These are phyloP conservation scores for Uncinocarpus reesii DNA, from an alignment of 2,329 filamentous ascomycete species.

Conservation along the genomic window DNA sequence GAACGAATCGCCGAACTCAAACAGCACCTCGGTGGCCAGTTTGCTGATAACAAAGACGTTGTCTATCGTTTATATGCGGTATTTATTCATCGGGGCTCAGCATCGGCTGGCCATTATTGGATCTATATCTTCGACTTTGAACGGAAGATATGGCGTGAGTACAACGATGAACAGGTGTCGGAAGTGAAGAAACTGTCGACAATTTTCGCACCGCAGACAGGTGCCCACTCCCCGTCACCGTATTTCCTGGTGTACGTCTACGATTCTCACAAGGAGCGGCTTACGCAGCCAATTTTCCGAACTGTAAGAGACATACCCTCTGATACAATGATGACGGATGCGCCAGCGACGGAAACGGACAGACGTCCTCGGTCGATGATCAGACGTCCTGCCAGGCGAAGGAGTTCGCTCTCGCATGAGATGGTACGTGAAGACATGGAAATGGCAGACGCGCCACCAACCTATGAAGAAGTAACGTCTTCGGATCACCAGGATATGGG, in stretches of 20 bases:
- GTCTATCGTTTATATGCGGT: slow-evolving; percentile 81
- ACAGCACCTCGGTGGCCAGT: slow-evolving; percentile 46
- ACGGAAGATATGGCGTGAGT: slow-evolving; percentile 73
- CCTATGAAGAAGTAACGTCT: slow-evolving; percentile 13
- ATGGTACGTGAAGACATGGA: slow-evolving; percentile 3
- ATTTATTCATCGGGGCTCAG: slow-evolving; percentile 68
- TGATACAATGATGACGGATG: neutral
- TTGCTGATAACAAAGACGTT: slow-evolving; percentile 52
- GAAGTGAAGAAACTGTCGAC: slow-evolving; percentile 54
- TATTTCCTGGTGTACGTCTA: slow-evolving; percentile 78
- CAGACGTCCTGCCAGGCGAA: neutral
- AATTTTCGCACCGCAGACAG: slow-evolving; percentile 58
- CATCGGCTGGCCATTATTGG: slow-evolving; percentile 82
- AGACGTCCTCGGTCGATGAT: neutral
- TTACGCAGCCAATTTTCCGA: slow-evolving; percentile 49
- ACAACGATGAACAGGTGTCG: slow-evolving; percentile 79
- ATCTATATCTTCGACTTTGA: slow-evolving; percentile 91
- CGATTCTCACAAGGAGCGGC: slow-evolving; percentile 50
- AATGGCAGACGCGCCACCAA: slow-evolving; percentile 11
- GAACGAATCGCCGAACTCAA: slow-evolving; percentile 39
- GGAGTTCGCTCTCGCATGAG: neutral
- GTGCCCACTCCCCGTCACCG: slow-evolving; percentile 57
- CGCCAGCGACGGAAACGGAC: neutral
- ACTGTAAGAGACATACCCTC: neutral
- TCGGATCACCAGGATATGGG: too few species aligned